Conservation (phyloP, 495 filamentous ascomycete species). For the Penicillium steckii region DNA sequence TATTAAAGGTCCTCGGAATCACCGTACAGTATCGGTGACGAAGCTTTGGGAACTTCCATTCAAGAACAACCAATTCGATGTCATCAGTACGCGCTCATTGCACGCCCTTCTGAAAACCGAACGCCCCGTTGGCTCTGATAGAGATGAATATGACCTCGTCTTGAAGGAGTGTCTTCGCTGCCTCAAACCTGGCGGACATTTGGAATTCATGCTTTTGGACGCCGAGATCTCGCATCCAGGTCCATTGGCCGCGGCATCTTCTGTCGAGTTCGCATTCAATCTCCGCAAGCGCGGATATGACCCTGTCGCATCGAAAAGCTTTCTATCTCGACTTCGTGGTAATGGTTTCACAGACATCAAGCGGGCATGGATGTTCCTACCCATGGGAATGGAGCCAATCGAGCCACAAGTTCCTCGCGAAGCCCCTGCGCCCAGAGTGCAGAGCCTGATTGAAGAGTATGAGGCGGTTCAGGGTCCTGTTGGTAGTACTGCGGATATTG, state of each 20-base stretch:
- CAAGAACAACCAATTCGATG: slow-evolving; percentile 82
- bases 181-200: slow-evolving; percentile 86
- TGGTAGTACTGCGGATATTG: slow-evolving; percentile 71
- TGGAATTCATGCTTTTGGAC: slow-evolving; percentile 89
- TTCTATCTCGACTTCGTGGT: slow-evolving; percentile 69
- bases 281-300: slow-evolving; percentile 88
- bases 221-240: slow-evolving; percentile 84
- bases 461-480: slow-evolving; percentile 65
- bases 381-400: slow-evolving; percentile 68
- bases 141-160: slow-evolving; percentile 86
- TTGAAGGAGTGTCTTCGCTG: slow-evolving; percentile 83
- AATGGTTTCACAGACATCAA: slow-evolving; percentile 76
- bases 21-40: slow-evolving; percentile 73
- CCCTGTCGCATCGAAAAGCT: slow-evolving; percentile 73
- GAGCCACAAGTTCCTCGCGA: slow-evolving; percentile 43
- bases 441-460: slow-evolving; percentile 47
- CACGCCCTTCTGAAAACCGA: slow-evolving; percentile 74
- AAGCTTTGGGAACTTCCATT: slow-evolving; percentile 82
- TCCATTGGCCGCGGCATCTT: slow-evolving; percentile 70
- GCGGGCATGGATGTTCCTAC: slow-evolving; percentile 86
- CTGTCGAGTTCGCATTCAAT: slow-evolving; percentile 84
- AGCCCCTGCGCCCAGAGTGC: slow-evolving; percentile 53
- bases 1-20: slow-evolving; percentile 81
- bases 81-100: slow-evolving; percentile 87
- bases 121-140: slow-evolving; percentile 46